These are phyloP conservation scores for Neurospora sp. DNA, from an alignment of 495 filamentous ascomycete species.

Conservation along the genomic window DNA sequence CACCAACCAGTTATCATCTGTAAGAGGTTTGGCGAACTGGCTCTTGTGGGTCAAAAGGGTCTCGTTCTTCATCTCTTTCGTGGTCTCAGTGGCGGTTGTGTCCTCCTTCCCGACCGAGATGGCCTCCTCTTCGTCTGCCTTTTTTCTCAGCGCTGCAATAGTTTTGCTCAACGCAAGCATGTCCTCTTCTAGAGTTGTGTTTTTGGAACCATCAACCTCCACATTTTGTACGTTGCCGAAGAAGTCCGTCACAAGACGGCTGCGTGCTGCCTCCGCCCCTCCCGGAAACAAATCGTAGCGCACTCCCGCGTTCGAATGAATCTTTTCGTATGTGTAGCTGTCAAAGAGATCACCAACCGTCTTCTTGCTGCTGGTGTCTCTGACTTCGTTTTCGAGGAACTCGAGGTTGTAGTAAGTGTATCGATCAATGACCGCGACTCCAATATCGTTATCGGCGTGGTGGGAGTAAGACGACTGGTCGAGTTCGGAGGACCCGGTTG, in stretches of 20 bases:
- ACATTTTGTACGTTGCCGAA: slow-evolving; percentile 98
- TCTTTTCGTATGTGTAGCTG: slow-evolving; percentile 87
- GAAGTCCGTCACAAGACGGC: slow-evolving; percentile 83
- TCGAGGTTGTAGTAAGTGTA: slow-evolving; percentile 99
- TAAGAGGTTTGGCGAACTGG: slow-evolving; percentile 50
- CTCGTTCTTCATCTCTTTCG: slow-evolving; percentile 22
- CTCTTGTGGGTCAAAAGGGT: slow-evolving; percentile 21
- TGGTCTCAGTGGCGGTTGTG: slow-evolving; percentile 20
- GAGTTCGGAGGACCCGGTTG: slow-evolving; percentile 85
- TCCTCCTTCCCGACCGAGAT: slow-evolving; percentile 17
- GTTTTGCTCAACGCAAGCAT: slow-evolving; percentile 52
- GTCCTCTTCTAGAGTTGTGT: slow-evolving; percentile 61
- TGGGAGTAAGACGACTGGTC: slow-evolving; percentile 94
- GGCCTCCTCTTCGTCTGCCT: slow-evolving; percentile 35
- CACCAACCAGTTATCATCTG: slow-evolving; percentile 56
- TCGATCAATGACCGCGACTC: slow-evolving; percentile 94
- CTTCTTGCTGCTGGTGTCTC: slow-evolving; percentile 69
- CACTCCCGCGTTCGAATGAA: slow-evolving; percentile 85
- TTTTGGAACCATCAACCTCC: slow-evolving; percentile 59
- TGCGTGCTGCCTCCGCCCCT: slow-evolving; percentile 59
- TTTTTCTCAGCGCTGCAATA: slow-evolving; percentile 49
- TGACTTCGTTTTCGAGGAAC: slow-evolving; percentile 86
- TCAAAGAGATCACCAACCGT: slow-evolving; percentile 91
- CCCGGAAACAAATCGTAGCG: slow-evolving; percentile 87
- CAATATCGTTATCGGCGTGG: slow-evolving; percentile 93